These are phyloP conservation scores for Acanthamoeba quina DNA, from an alignment of 208 protist genomes.

Conservation along the genomic window DNA sequence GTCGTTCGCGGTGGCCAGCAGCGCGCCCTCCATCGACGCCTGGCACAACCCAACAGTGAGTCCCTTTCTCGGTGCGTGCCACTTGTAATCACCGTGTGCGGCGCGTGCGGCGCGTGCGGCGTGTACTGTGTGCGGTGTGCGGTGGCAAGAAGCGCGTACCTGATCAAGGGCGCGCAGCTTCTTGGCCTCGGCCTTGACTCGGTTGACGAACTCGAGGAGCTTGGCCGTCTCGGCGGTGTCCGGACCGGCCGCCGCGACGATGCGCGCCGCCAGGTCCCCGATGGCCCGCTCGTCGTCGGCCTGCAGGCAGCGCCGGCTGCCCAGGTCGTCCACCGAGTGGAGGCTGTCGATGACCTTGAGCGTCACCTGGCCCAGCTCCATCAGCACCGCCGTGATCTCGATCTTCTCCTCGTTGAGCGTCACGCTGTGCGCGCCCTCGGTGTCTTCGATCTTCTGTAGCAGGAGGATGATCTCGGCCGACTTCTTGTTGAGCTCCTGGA, in stretches of 20 bases:
- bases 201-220: neutral
- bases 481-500: constrained; percentile 51
- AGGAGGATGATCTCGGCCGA: constrained; percentile 55
- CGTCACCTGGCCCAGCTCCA: constrained; percentile 42
- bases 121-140: neutral
- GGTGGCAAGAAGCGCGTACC: neutral
- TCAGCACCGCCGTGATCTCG: constrained; percentile 16
- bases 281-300: neutral
- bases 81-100: too few species aligned
- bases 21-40: neutral
- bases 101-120: too few species aligned
- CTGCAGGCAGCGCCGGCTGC: constrained; percentile 8
- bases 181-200: neutral
- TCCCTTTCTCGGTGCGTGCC: too few species aligned
- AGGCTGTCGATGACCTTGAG: constrained; percentile 59
- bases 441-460: constrained; percentile 60
- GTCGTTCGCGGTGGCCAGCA: constrained; percentile 9
- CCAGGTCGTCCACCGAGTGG: constrained; percentile 51
- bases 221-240: too few species aligned
- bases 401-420: constrained; percentile 68
- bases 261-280: neutral
- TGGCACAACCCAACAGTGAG: neutral
- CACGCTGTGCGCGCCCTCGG: constrained; percentile 53
- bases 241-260: neutral
- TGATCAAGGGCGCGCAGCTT: neutral